Evolutionary conservation across 2,329 filamentous ascomycete species (phyloP).

Genomic region (Keithomyces neogunnii): DNA sequence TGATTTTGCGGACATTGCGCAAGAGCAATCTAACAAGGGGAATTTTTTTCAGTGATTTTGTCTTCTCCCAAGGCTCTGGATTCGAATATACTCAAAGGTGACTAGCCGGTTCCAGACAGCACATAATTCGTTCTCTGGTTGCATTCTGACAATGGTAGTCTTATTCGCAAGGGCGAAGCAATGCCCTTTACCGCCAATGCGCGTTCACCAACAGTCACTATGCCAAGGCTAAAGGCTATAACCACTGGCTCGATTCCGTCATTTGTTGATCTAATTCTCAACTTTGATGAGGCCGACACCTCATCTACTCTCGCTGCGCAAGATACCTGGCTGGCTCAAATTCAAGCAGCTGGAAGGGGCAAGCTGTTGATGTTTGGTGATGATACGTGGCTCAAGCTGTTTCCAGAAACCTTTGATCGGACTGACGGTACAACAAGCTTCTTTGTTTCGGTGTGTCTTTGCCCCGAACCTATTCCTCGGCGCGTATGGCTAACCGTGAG

Average conservation of each 20-base stretch:
- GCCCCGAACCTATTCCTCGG: background rate
- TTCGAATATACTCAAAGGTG: slow-evolving; percentile 87
- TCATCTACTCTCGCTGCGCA: slow-evolving; percentile 79
- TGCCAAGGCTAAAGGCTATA: slow-evolving; percentile 95
- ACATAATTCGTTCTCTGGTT: background rate
- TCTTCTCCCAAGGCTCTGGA: slow-evolving; percentile 71
- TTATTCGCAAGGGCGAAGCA: slow-evolving; percentile 76
- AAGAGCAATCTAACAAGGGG: slow-evolving; percentile 59
- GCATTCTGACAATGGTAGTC: slow-evolving; percentile 36
- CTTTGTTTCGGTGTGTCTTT: slow-evolving; percentile 79
- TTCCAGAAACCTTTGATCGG: slow-evolving; percentile 79
- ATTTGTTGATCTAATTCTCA: slow-evolving; percentile 93
- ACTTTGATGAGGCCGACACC: slow-evolving; percentile 90
- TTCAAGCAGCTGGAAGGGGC: slow-evolving; percentile 63
- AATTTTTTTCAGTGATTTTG: slow-evolving; percentile 65
- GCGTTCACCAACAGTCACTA: slow-evolving; percentile 93
- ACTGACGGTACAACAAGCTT: slow-evolving; percentile 94
- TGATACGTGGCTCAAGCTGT: slow-evolving; percentile 96
- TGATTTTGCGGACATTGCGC: too few relatives aligned
- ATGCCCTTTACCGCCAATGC: slow-evolving; percentile 94
- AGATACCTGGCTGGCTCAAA: slow-evolving; percentile 93
- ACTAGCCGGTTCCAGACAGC: slow-evolving; percentile 10
- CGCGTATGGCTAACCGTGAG: background rate
- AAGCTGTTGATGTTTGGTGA: slow-evolving; percentile 93
- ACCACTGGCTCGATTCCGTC: slow-evolving; percentile 98